Evolutionary conservation across 163 green algal genomes (phyloP), one percentile per base, ranked within the genome.

Genomic region (Chlamydomonas reinhardtii): DNA sequence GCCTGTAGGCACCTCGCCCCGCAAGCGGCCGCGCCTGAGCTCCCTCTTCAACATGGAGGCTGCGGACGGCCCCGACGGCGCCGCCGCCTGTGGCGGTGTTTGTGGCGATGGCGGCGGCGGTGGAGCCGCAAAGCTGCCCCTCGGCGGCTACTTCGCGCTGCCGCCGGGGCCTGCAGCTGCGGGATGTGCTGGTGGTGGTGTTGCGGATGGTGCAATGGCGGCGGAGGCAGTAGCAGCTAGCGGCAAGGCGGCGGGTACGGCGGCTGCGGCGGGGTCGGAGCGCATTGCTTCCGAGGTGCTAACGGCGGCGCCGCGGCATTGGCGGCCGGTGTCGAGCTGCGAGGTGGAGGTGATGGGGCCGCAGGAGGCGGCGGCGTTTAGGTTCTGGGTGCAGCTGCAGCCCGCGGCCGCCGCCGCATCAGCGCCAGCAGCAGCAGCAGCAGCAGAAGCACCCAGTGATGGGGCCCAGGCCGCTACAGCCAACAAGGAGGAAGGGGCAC

Each of bases 21-120:
- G 54, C 69, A 86, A 86, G 80, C 69, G 80, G 2, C 70, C 80
- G 2, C 70, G 80, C 34, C 80, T 86, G 8, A 73, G 70, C 2
- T 86, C 80, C 6, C 52, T 78, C 0, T 85, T 85, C 56, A 69
- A 79, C 64, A 11, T 86, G 32, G 56, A 73, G 20, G 54, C 54
- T 12, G 2, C 31, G n/a, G 65, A n/a, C 27, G 66, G 29, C 1
- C 5, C 31, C 66, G 4, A 19, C 31, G 14, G 31, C 66, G 31
- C 29, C 31, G 31, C 15, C 66, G 27, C 27, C 62, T 1, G 2
- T 22, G 29, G 24, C 62, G 62, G n/a, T n/a, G n/a, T n/a, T n/a
- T n/a, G n/a, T n/a, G n/a, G 16, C 59, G 20, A 8, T 9, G 37
- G 64, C 11, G 64, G 27, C 12, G 62, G 24, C 25, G 24, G 25